These are phyloP conservation scores for Solanum paucissectum DNA, from an alignment of 257 asterid genomes.

Conservation along the genomic window DNA sequence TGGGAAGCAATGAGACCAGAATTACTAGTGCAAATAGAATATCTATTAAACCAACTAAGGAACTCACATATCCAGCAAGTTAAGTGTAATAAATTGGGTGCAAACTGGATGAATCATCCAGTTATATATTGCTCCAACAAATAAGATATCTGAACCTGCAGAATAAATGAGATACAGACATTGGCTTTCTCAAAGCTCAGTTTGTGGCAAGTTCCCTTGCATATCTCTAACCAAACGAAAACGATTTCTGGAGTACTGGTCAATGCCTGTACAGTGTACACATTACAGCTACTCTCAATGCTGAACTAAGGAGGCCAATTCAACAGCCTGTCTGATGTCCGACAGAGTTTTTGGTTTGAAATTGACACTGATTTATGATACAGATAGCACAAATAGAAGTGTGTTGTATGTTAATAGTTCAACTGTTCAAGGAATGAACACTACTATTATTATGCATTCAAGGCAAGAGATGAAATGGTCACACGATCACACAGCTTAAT, in stretches of 20 bases:
- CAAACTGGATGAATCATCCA: not conserved
- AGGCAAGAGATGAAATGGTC: not conserved
- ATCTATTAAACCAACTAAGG: not conserved
- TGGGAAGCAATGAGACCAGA: not conserved
- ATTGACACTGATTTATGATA: not conserved
- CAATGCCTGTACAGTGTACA: not conserved
- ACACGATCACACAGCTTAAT: not conserved
- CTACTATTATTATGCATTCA: not conserved
- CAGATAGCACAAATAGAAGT: not conserved
- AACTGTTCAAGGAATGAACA: not conserved
- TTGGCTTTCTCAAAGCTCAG: not conserved
- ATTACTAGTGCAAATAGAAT: not conserved
- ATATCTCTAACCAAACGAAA: not conserved
- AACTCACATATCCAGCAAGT: not conserved
- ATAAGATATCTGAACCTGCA: not conserved
- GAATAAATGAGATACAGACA: not conserved
- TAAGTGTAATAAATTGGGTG: not conserved
- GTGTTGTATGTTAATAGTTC: not conserved
- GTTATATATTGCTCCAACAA: not conserved
- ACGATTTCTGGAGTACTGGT: not conserved
- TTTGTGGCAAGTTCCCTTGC: not conserved
- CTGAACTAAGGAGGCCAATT: not conserved
- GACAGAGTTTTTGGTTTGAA: not conserved
- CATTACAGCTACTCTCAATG: not conserved
- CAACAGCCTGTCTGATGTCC: not conserved